Base-by-base conservation (phyloP, 106 monocot genomes). In the Gastrodia elata region DNA sequence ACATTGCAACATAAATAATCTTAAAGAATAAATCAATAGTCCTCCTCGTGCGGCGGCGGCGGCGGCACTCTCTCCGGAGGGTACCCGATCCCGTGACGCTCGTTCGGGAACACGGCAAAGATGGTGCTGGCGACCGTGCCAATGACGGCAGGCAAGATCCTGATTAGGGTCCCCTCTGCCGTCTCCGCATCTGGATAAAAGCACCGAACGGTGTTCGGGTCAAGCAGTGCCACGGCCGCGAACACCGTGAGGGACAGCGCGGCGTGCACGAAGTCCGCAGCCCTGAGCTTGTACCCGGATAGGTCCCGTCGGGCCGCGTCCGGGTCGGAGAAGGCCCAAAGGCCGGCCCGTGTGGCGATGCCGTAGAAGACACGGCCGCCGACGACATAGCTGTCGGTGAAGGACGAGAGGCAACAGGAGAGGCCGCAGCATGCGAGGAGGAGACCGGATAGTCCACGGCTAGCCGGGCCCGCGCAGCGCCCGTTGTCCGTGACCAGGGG, bases 1-100 rank as follows among this genome's bases (percentile, higher is more conserved):
- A n/a, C n/a, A n/a, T n/a, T n/a, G n/a, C n/a, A n/a, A n/a, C n/a
- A n/a, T n/a, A n/a, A n/a, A n/a, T n/a, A n/a, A n/a, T n/a, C n/a
- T n/a, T n/a, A n/a, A n/a, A n/a, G n/a, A n/a, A n/a, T n/a, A n/a
- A n/a, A n/a, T n/a, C n/a, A n/a, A n/a, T 52, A 52, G 4, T 52
- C 52, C n/a, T 52, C 52, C n/a, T 52, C 52, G n/a, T n/a, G n/a
- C n/a, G n/a, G n/a, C 72, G 11, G 56, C 33, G 1, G 20, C 8
- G 15, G 30, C 30, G 27, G 28, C 64, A 8, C 25, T 0, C 13
- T 75, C 26, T 70, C 34, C n/a, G 77, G 68, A 24, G 82, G 75
- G 65, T 91, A 89, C 0, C 88, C 94, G 5, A 94, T 91, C 4
- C 88, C 88, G 75, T 89, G 88, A 10, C 87, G 83, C 24, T 77